Conservation (phyloP, 495 filamentous ascomycete genomes). For the Cercophora sp. region DNA sequence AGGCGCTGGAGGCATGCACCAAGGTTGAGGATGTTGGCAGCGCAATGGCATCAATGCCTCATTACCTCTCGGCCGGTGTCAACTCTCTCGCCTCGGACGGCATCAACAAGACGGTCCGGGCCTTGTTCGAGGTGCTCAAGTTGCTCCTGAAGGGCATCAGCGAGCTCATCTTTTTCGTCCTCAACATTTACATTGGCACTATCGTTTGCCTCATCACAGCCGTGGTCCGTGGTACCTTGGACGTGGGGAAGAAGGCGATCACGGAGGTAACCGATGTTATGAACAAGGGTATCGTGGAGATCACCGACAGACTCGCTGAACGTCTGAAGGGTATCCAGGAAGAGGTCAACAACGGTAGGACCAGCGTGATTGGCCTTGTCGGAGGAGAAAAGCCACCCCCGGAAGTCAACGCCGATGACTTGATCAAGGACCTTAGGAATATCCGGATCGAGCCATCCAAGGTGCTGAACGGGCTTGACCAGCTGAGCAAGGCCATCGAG, state of each 20-base stretch:
- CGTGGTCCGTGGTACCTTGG: slow-evolving; percentile 70
- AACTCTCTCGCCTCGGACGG: slow-evolving; percentile 77
- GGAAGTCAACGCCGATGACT: slow-evolving; percentile 53
- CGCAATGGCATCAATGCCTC: slow-evolving; percentile 94
- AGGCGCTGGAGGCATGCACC: slow-evolving; percentile 85
- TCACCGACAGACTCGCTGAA: slow-evolving; percentile 59
- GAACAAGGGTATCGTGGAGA: slow-evolving; percentile 63
- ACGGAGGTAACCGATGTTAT: slow-evolving; percentile 68
- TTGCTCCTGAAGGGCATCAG: slow-evolving; percentile 80
- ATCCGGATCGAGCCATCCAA: slow-evolving; percentile 61
- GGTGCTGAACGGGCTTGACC: slow-evolving; percentile 59
- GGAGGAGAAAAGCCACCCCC: slow-evolving; percentile 30
- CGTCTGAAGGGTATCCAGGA: slow-evolving; percentile 54
- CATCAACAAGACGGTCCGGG: slow-evolving; percentile 73
- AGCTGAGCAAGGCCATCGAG: slow-evolving; percentile 72
- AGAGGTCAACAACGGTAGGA: slow-evolving; percentile 56
- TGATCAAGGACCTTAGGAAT: slow-evolving; percentile 60
- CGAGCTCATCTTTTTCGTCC: slow-evolving; percentile 80
- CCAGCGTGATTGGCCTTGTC: slow-evolving; percentile 35
- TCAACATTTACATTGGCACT: slow-evolving; percentile 83
- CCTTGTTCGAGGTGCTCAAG: slow-evolving; percentile 67
- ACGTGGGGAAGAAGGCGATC: slow-evolving; percentile 62
- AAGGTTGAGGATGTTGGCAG: slow-evolving; percentile 92
- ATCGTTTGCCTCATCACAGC: slow-evolving; percentile 84
- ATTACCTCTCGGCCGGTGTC: slow-evolving; percentile 83